These are phyloP conservation scores for Tolypocladium inflatum DNA, from an alignment of 2,329 filamentous ascomycete species.

Conservation along the genomic window DNA sequence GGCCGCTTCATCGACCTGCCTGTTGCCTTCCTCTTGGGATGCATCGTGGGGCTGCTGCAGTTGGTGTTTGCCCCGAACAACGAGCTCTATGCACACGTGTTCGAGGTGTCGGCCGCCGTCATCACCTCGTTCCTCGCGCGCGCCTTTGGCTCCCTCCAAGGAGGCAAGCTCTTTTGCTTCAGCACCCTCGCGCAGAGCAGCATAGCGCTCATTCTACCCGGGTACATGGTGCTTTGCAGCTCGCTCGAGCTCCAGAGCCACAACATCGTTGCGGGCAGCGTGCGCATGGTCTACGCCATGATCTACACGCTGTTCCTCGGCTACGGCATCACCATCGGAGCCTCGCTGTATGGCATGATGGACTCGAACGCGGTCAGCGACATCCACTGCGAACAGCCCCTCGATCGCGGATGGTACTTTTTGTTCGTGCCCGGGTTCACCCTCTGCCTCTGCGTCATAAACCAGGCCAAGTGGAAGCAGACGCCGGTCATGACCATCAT, in stretches of 20 bases:
- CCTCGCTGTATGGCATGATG: slow-evolving; percentile 55
- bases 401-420: slow-evolving; percentile 45
- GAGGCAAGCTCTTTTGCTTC: slow-evolving; percentile 57
- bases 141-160: slow-evolving; percentile 56
- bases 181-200: slow-evolving; percentile 63
- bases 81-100: slow-evolving; percentile 52
- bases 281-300: slow-evolving; percentile 67
- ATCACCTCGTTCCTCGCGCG: slow-evolving; percentile 60
- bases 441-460: slow-evolving; percentile 66
- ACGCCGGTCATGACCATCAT: slow-evolving; percentile 68
- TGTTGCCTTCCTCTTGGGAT: slow-evolving; percentile 66
- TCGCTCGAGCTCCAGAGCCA: slow-evolving; percentile 60
- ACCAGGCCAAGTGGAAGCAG: slow-evolving; percentile 74
- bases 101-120: slow-evolving; percentile 47
- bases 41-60: slow-evolving; percentile 64
- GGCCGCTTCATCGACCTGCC: slow-evolving; percentile 71
- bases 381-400: slow-evolving; percentile 32
- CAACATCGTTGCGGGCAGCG: slow-evolving; percentile 61
- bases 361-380: slow-evolving; percentile 42
- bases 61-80: slow-evolving; percentile 66
- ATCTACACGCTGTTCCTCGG: slow-evolving; percentile 68
- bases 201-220: slow-evolving; percentile 65
- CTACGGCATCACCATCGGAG: slow-evolving; percentile 63
- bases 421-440: slow-evolving; percentile 69
- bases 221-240: slow-evolving; percentile 36